Conservation (phyloP, 495 filamentous ascomycete genomes). For the Corynascus novoguineensis region DNA sequence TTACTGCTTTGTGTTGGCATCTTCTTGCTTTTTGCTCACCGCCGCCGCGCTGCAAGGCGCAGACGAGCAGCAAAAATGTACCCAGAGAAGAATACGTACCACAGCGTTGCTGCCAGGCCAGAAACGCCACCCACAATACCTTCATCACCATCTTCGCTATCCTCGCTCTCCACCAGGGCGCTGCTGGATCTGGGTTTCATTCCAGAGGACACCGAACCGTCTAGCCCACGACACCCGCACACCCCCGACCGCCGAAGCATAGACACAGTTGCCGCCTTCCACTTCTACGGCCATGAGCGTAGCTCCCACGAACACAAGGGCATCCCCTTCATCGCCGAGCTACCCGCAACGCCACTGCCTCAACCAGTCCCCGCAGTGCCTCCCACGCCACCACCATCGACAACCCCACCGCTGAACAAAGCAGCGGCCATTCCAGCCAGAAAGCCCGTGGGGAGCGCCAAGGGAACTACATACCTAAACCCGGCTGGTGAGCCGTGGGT, state of each 20-base stretch:
- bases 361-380: background rate
- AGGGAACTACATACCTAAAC: conserved; percentile 12
- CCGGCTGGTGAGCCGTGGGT: conserved; percentile 21
- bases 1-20: background rate
- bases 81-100: background rate
- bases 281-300: conserved; percentile 6
- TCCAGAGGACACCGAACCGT: background rate
- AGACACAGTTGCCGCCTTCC: conserved; percentile 16
- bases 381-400: background rate
- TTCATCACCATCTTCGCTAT: background rate
- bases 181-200: background rate
- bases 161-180: conserved; percentile 7
- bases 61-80: conserved; percentile 4
- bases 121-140: conserved; percentile 1
- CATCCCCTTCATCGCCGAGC: conserved; percentile 7
- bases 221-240: background rate
- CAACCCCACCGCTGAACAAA: background rate
- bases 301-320: background rate
- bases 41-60: conserved; percentile 3
- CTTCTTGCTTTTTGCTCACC: background rate
- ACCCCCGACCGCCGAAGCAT: conserved; percentile 11
- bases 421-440: background rate
- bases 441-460: background rate
- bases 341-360: conserved; percentile 2
- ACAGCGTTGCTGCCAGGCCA: conserved; percentile 2